Conservation (phyloP, 169 alveolate genomes). For the Perkinsus marinus region DNA sequence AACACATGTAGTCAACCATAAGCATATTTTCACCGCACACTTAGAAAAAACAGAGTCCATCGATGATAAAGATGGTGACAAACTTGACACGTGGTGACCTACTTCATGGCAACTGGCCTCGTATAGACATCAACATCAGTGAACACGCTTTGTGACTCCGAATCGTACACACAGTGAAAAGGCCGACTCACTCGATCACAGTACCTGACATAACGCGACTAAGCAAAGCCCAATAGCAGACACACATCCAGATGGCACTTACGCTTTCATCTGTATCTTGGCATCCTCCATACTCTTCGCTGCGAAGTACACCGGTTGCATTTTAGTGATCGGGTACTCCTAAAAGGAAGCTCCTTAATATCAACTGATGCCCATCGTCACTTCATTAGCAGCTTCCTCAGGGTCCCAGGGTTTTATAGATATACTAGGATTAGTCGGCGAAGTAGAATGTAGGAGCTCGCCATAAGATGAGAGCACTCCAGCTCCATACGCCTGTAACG, state of each 20-base stretch:
- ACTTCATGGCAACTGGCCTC: background rate
- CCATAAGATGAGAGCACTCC: conserved; percentile 55
- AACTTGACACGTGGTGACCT: too few species aligned
- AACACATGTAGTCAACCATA: too few species aligned
- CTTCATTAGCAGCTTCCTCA: background rate
- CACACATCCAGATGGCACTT: background rate
- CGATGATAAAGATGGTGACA: too few species aligned
- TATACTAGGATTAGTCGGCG: conserved; percentile 8
- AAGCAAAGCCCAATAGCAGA: background rate
- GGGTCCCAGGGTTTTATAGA: background rate
- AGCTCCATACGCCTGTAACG: conserved; percentile 55
- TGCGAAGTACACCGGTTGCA: conserved; percentile 49
- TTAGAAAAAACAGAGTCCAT: too few species aligned
- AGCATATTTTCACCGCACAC: too few species aligned
- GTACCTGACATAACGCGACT: background rate
- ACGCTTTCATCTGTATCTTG: background rate
- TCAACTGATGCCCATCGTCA: too few species aligned
- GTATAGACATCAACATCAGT: background rate
- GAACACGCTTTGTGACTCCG: background rate
- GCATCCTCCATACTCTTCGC: conserved; percentile 15
- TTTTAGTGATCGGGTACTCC: conserved; percentile 44
- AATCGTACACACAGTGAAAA: background rate
- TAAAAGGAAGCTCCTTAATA: background rate
- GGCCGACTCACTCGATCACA: background rate
- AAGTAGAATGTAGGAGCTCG: conserved; percentile 31